A percentile compares a stretch with the other conserved stretches of the same genome.
Conservation (phyloP, 225 moss, liverwort and hornwort genomes). For the Bryum argenteum region DNA sequence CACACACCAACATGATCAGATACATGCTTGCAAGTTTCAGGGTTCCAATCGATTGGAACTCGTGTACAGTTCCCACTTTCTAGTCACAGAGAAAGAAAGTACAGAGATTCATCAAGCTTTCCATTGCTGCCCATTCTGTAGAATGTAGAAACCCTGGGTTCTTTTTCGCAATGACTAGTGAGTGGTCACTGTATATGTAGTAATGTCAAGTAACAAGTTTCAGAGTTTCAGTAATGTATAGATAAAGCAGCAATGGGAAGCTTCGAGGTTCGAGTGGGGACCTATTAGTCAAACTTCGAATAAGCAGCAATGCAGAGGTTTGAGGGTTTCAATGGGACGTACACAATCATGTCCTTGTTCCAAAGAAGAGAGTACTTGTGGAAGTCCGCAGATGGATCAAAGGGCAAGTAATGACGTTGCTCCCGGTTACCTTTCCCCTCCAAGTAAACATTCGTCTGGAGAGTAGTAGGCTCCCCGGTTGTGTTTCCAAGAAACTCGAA, state of each 20-base stretch:
- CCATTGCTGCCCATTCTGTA: no score
- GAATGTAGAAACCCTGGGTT: no score
- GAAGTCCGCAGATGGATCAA: constrained; percentile 62
- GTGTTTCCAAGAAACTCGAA: constrained; percentile 81
- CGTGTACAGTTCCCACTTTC: no score
- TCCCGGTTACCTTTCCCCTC: constrained; percentile 53
- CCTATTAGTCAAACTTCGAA: neutral
- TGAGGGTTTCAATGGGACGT: constrained; percentile 12
- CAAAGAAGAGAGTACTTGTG: constrained; percentile 77
- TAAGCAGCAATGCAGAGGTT: neutral
- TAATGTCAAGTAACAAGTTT: no score
- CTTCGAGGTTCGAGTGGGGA: neutral
- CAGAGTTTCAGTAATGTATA: neutral
- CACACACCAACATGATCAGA: neutral
- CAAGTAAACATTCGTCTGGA: constrained; percentile 65
- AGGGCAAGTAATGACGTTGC: constrained; percentile 62
- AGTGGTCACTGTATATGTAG: no score
- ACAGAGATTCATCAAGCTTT: no score
- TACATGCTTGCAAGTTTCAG: no score
- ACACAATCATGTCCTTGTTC: constrained; percentile 72
- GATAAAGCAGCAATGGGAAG: neutral
- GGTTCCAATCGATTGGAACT: no score
- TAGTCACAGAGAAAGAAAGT: no score
- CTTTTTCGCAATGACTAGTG: no score
- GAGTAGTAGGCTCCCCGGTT: constrained; percentile 63